phyloP scores from a whole-genome alignment of 2,329 filamentous ascomycete species.

The Colletotrichum gloeosporioides region DNA sequence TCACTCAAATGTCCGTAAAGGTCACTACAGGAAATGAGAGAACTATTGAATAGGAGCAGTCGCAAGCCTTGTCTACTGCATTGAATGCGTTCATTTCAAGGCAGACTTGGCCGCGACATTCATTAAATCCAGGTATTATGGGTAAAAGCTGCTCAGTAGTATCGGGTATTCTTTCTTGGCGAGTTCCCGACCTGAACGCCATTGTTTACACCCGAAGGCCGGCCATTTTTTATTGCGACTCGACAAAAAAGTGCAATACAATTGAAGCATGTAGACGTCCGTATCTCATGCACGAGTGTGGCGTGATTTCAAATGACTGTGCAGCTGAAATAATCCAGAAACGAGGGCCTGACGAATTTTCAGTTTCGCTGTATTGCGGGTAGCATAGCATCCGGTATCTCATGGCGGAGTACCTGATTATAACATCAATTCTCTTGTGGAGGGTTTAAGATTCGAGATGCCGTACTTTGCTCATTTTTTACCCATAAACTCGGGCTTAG shows the following conservation, averaged over 20 bases:
- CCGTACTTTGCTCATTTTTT: not conserved
- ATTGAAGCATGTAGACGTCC: not conserved
- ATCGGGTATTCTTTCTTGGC: not conserved
- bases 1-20: not conserved
- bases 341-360: not conserved
- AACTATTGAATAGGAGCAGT: not conserved
- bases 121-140: rapidly evolving
- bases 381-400: not conserved
- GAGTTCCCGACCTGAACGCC: not conserved
- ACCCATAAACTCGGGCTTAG: not conserved
- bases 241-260: not conserved
- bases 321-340: not conserved
- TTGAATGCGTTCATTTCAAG: not conserved
- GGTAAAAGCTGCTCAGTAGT: not conserved
- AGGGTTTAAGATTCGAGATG: not conserved
- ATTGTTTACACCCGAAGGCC: too few relatives aligned
- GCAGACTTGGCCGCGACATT: not conserved
- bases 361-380: not conserved
- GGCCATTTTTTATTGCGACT: too few relatives aligned
- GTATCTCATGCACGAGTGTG: not conserved
- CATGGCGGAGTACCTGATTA: not conserved
- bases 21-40: not conserved
- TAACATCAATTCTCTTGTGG: not conserved
- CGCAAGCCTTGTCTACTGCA: not conserved
- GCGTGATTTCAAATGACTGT: not conserved